Percentiles rank a stretch among this genome's conserved stretches.
These are phyloP conservation scores for Suillus hirtellus DNA, from an alignment of 768 basidiomycete species.

Conservation along the genomic window DNA sequence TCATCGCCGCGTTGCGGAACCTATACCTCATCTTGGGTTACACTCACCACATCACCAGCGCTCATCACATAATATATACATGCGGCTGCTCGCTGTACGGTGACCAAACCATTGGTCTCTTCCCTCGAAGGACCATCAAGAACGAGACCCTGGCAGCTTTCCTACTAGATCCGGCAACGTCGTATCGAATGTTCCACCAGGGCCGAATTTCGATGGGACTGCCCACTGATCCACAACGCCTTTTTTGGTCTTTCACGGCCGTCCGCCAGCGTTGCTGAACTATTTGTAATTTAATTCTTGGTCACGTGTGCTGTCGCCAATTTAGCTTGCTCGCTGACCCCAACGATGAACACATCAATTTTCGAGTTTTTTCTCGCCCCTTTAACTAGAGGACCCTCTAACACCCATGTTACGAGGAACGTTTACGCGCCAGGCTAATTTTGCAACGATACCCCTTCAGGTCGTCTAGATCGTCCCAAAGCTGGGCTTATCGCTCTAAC, in stretches of 20 bases:
- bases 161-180: constrained; percentile 12
- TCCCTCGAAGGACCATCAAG: constrained; percentile 5
- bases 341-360: constrained; percentile 24
- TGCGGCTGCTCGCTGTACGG: constrained; percentile 7
- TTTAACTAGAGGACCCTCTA: background rate
- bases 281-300: constrained; percentile 20
- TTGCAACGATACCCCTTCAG: background rate
- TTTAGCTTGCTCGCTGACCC: constrained; percentile 19
- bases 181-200: constrained; percentile 17
- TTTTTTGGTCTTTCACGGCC: constrained; percentile 17
- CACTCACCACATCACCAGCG: constrained; percentile 7
- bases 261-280: constrained; percentile 12
- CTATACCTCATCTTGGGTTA: constrained; percentile 8
- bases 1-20: constrained; percentile 9
- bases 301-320: constrained; percentile 10
- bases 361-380: constrained; percentile 2
- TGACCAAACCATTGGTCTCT: constrained; percentile 4
- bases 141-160: constrained; percentile 15
- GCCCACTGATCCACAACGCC: constrained; percentile 2
- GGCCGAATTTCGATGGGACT: constrained; percentile 18
- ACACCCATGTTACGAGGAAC: background rate
- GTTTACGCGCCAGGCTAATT: background rate
- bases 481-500: background rate
- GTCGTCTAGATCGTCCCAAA: background rate
- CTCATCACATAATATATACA: constrained; percentile 11